Evolutionary conservation across 768 basidiomycete species (phyloP), one percentile per base, ranked within the genome.

Genomic region (Rhizopogon rudus): DNA sequence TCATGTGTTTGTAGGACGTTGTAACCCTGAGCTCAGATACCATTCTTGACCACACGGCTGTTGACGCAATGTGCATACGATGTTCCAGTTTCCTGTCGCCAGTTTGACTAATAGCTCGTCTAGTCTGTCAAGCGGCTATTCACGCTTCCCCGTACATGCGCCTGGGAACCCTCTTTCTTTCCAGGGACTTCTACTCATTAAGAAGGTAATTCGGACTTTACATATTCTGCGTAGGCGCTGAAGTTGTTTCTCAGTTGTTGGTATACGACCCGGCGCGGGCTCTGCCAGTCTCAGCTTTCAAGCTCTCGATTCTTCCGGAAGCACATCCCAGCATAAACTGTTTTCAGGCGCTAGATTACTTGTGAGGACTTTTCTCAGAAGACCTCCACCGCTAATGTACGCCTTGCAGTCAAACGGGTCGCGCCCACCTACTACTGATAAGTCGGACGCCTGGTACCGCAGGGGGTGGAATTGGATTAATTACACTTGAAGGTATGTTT

Each of bases 331-430:
- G 81, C 9, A 95, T 97, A 66, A 95, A 92, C 63, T 97, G 91
- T 63, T 93, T 97, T 75, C 93, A 98, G 67, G 93, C 93, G 0
- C 71, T 98, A 44, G 93, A 97, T 67, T 96, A 94, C 66, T 95
- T 91, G 89, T 91, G 63, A 39, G 81, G 63, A 14, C 44, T 0
- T 17, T 12, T 13, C 37, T 43, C 17, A 10, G 7, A 17, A 28
- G 37, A 33, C 14, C 14, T 58, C 9, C 2, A 12, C 16, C 29
- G 40, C n/a, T 55, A 31, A 39, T 54, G 48, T 37, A 35, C 40
- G 35, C 8, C 42, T 37, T 42, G 13, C 50, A 91, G 88, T 72
- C 96, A 97, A 78, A 95, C 94, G 0, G 96, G 96, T 2, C 84
- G 95, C 42, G 92, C 94, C 1, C 96, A 99, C 73, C 76, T 99